phyloP scores from a whole-genome alignment of 1,284 basidiomycete genomes.

The Cutaneotrichosporon sp. region DNA sequence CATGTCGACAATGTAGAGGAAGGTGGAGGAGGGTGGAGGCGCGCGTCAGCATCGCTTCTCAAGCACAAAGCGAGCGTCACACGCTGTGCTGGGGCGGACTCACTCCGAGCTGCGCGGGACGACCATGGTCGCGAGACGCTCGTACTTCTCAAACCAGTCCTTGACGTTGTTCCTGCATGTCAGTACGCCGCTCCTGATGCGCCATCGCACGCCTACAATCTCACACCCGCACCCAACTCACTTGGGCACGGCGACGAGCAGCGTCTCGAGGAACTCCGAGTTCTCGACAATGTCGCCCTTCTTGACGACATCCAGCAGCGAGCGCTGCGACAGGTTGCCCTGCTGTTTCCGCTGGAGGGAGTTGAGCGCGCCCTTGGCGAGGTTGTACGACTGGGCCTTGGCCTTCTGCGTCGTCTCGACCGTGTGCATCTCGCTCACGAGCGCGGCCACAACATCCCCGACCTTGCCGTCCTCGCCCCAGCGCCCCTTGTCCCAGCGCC shows the following conservation, averaged over 20 bases:
- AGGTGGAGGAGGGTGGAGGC: background rate
- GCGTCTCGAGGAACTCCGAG: constrained; percentile 91
- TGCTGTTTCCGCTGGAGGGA: constrained; percentile 94
- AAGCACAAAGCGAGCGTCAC: background rate
- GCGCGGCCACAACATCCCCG: constrained; percentile 74
- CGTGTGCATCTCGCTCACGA: constrained; percentile 84
- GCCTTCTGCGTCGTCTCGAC: constrained; percentile 87
- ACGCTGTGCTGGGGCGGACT: constrained; percentile 35
- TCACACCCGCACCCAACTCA: constrained; percentile 45
- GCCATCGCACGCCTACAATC: background rate
- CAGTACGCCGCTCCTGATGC: background rate
- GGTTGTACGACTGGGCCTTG: constrained; percentile 88
- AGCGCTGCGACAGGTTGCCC: constrained; percentile 89
- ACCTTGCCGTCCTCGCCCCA: constrained; percentile 79
- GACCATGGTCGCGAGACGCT: constrained; percentile 83
- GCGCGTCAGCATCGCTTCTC: constrained; percentile 8
- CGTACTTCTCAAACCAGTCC: constrained; percentile 88
- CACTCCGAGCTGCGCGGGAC: constrained; percentile 93
- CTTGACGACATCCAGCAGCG: constrained; percentile 81
- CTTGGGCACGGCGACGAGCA: constrained; percentile 94
- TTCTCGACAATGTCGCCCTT: constrained; percentile 72
- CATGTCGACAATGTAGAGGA: background rate
- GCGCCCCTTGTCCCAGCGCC: constrained; percentile 87
- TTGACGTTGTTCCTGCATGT: constrained; percentile 72
- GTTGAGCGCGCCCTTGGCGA: constrained; percentile 90